Evolutionary conservation across 208 protist species (phyloP).

Genomic region (Entamoeba invadens): DNA sequence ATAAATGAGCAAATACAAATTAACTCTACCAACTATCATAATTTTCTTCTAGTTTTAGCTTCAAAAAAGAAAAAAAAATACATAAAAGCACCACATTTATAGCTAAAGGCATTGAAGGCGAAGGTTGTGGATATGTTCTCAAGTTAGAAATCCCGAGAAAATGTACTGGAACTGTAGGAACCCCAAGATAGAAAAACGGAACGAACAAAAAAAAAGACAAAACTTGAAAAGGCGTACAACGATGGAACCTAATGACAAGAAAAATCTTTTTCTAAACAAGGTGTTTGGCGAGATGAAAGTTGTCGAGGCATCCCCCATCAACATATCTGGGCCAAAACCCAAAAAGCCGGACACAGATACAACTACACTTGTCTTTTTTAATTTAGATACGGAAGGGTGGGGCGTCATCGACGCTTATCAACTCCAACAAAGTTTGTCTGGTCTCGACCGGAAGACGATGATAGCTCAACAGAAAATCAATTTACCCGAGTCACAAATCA

Average conservation of each 20-base stretch:
- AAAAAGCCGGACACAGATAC: neutral
- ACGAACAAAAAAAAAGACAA: neutral
- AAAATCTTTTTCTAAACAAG: neutral
- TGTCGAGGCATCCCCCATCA: neutral
- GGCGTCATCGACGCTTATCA: neutral
- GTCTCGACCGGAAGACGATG: neutral
- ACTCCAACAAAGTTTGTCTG: neutral
- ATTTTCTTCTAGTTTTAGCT: too few relatives aligned
- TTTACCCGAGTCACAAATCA: neutral
- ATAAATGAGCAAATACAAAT: too few relatives aligned
- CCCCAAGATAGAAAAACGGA: neutral
- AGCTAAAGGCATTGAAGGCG: too few relatives aligned
- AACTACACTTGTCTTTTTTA: neutral
- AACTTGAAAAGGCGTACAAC: neutral
- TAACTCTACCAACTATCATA: too few relatives aligned
- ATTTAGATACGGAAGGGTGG: neutral
- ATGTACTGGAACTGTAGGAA: neutral
- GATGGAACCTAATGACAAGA: neutral
- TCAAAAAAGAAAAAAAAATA: neutral
- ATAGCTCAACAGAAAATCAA: neutral
- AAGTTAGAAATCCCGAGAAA: too few relatives aligned
- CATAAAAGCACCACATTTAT: too few relatives aligned
- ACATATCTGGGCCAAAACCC: neutral
- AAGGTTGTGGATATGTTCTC: too few relatives aligned
- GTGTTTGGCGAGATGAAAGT: neutral